Percentiles rank a stretch among this genome's conserved stretches.
Conservation (phyloP, 2,329 filamentous ascomycete genomes). For the Phoma sp. region DNA sequence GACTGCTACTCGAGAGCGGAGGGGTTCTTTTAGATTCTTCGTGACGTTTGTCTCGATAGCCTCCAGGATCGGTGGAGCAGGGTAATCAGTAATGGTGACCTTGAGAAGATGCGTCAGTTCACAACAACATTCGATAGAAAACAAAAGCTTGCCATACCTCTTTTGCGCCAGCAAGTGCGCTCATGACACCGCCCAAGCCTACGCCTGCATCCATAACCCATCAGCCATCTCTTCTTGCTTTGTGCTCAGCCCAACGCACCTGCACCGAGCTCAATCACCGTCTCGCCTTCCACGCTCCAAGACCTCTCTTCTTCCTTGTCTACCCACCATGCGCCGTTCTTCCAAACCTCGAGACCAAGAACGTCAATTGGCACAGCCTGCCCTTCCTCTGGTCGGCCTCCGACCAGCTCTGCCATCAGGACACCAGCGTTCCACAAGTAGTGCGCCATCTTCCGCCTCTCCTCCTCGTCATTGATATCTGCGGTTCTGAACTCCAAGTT, state of each 20-base stretch:
- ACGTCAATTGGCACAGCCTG: conserved; percentile 29
- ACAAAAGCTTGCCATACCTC: conserved; percentile 39
- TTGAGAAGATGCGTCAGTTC: conserved; percentile 26
- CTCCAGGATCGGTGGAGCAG: conserved; percentile 63
- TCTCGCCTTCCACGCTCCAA: conserved; percentile 59
- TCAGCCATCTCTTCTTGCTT: conserved; percentile 32
- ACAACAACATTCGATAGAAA: background rate
- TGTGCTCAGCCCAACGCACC: conserved; percentile 57
- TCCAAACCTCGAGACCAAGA: conserved; percentile 23
- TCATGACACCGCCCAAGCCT: conserved; percentile 56
- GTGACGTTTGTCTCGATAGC: conserved; percentile 65
- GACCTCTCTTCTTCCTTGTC: conserved; percentile 35
- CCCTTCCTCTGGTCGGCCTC: conserved; percentile 28
- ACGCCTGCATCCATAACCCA: conserved; percentile 45
- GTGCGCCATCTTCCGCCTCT: conserved; percentile 70
- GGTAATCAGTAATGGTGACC: conserved; percentile 72
- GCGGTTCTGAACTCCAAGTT: conserved; percentile 51
- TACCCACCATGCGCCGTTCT: conserved; percentile 43
- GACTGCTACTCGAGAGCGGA: conserved; percentile 53
- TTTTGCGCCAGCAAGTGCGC: conserved; percentile 53
- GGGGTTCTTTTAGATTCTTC: conserved; percentile 55
- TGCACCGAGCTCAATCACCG: conserved; percentile 70
- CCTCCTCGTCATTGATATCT: conserved; percentile 58
- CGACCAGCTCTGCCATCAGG: conserved; percentile 54
- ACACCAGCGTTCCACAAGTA: conserved; percentile 73